These are phyloP conservation scores for Phytophthora boehmeriae DNA, from an alignment of 352 stramenopile species.

Conservation along the genomic window DNA sequence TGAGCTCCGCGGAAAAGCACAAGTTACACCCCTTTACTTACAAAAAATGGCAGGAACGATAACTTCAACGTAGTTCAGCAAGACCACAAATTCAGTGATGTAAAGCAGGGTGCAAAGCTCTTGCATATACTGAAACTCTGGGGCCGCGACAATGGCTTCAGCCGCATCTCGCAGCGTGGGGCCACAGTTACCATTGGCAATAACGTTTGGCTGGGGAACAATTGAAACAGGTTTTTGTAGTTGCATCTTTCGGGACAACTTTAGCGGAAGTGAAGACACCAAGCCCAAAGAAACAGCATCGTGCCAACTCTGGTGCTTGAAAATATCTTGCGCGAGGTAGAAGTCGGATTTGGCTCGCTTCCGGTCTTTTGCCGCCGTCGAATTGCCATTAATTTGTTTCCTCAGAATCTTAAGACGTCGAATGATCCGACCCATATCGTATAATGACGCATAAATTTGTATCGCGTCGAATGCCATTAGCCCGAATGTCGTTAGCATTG, in stretches of 20 bases:
- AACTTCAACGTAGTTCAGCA: slow-evolving; percentile 31
- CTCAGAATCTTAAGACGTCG: slow-evolving; percentile 4
- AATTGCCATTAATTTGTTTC: neutral
- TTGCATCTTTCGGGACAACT: slow-evolving; percentile 3
- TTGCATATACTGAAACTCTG: slow-evolving; percentile 12
- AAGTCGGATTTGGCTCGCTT: slow-evolving; percentile 3
- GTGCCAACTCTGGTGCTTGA: slow-evolving; percentile 1
- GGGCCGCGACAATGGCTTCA: neutral
- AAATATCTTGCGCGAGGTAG: slow-evolving; percentile 14
- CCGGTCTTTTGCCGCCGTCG: neutral
- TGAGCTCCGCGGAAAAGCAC: neutral
- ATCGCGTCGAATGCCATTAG: slow-evolving; percentile 26
- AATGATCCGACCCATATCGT: slow-evolving; percentile 8
- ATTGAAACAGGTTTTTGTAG: neutral
- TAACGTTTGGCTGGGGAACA: too few species aligned
- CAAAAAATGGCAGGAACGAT: slow-evolving; percentile 23
- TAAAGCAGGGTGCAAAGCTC: slow-evolving; percentile 17
- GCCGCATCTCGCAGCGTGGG: neutral
- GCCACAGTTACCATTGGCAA: neutral
- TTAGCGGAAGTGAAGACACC: neutral
- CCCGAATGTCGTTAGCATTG: slow-evolving; percentile 25
- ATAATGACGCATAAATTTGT: slow-evolving; percentile 12
- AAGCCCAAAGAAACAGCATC: neutral
- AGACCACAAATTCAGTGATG: slow-evolving; percentile 23
- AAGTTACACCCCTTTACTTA: slow-evolving; percentile 3